Evolutionary conservation across 352 stramenopile genomes (phyloP).

Genomic region (Phytopythium aichiense): DNA sequence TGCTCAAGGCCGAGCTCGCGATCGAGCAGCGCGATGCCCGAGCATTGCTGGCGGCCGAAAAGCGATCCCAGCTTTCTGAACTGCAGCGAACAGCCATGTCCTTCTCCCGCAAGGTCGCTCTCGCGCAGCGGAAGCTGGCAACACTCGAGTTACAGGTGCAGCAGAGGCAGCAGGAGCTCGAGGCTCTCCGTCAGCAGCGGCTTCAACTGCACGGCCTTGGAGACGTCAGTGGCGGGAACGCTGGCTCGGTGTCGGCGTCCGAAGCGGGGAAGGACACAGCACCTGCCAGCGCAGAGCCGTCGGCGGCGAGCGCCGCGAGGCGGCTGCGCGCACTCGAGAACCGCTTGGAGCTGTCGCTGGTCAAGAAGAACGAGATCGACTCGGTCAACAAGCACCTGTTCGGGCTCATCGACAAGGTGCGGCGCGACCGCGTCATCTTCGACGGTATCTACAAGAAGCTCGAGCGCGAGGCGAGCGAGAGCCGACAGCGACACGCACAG

Average conservation of each 20-base stretch:
- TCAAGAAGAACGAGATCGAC: constrained; percentile 81
- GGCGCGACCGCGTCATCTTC: constrained; percentile 70
- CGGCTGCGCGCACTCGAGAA: constrained; percentile 65
- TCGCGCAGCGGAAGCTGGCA: constrained; percentile 32
- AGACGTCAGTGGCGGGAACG: constrained; percentile 1
- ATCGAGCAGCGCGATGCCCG: constrained; percentile 63
- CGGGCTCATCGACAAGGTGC: constrained; percentile 62
- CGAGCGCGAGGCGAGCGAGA: constrained; percentile 63
- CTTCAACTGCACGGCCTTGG: constrained; percentile 18
- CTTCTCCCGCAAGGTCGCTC: constrained; percentile 49
- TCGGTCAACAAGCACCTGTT: constrained; percentile 79
- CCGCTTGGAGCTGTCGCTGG: constrained; percentile 63
- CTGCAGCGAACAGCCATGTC: constrained; percentile 44
- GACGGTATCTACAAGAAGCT: constrained; percentile 86
- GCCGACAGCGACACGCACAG: constrained; percentile 41
- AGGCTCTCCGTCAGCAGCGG: constrained; percentile 6
- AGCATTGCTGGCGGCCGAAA: constrained; percentile 45
- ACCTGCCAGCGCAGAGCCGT: constrained; percentile 9
- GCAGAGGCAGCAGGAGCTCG: constrained; percentile 31
- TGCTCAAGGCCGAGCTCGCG: constrained; percentile 68
- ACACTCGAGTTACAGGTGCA: constrained; percentile 43
- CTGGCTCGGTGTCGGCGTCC: too few species aligned
- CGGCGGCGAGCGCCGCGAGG: constrained; percentile 35
- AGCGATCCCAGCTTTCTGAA: constrained; percentile 48
- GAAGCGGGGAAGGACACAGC: not conserved